These are phyloP conservation scores for Phytophthora idaei DNA, from an alignment of 352 stramenopile species.

Conservation along the genomic window DNA sequence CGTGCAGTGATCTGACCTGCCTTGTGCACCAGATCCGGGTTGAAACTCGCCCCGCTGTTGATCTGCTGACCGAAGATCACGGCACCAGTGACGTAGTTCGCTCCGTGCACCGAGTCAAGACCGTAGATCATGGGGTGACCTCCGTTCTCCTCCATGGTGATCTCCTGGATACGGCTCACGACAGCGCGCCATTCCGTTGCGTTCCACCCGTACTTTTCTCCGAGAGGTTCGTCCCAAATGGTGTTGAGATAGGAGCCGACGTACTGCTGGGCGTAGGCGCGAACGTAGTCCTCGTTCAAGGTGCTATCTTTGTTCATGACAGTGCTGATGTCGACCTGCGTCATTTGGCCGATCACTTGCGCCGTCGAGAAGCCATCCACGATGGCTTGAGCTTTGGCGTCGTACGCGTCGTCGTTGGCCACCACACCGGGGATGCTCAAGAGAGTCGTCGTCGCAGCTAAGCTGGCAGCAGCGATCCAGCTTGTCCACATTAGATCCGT, in stretches of 20 bases:
- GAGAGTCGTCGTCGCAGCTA: constrained; percentile 10
- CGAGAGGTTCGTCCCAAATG: constrained; percentile 52
- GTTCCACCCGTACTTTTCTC: constrained; percentile 54
- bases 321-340: constrained; percentile 75
- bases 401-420: constrained; percentile 21
- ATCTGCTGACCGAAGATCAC: constrained; percentile 89
- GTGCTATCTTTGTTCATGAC: constrained; percentile 34
- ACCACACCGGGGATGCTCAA: not conserved
- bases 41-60: constrained; percentile 88
- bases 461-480: constrained; percentile 12
- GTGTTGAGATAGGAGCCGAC: constrained; percentile 89
- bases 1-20: constrained; percentile 72
- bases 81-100: constrained; percentile 79
- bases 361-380: constrained; percentile 30
- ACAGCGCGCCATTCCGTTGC: constrained; percentile 64
- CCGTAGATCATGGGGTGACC: constrained; percentile 81
- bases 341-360: constrained; percentile 84
- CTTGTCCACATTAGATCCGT: constrained; percentile 21
- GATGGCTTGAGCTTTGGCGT: constrained; percentile 34
- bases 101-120: constrained; percentile 89
- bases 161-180: constrained; percentile 73
- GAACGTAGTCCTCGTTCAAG: constrained; percentile 61
- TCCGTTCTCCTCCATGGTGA: constrained; percentile 68
- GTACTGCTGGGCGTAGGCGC: constrained; percentile 66
- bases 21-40: constrained; percentile 62